These are phyloP conservation scores for Trypanosoma rangeli DNA, from an alignment of 208 protist species.

Conservation along the genomic window DNA sequence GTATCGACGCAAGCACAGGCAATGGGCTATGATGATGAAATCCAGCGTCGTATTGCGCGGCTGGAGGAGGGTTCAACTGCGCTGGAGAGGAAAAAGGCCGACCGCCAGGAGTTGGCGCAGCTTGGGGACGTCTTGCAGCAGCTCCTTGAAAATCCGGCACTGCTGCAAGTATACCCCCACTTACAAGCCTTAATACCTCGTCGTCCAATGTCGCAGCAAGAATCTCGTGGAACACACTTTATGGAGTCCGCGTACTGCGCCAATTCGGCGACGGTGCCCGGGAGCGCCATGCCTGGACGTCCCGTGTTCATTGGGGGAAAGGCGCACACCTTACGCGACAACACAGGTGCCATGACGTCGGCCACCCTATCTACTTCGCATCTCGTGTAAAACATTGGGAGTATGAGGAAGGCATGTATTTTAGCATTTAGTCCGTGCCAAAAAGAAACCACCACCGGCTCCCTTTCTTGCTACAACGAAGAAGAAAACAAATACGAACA, in stretches of 20 bases:
- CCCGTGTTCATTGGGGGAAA: slow-evolving; percentile 57
- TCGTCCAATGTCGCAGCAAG: slow-evolving; percentile 25
- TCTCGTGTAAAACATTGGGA: slow-evolving; percentile 1
- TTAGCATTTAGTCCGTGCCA: no score
- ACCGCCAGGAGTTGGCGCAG: slow-evolving; percentile 58
- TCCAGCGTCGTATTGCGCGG: slow-evolving; percentile 64
- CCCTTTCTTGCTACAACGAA: no score
- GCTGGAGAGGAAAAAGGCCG: slow-evolving; percentile 79
- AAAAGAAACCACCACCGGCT: no score
- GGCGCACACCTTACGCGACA: slow-evolving; percentile 40
- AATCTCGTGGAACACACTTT: not conserved
- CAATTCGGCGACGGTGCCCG: not conserved
- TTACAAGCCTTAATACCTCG: slow-evolving; percentile 29
- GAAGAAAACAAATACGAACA: no score
- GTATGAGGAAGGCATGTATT: not conserved
- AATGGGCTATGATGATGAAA: slow-evolving; percentile 49
- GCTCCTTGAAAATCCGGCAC: slow-evolving; percentile 13
- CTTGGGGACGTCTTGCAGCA: slow-evolving; percentile 56
- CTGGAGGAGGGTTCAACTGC: slow-evolving; percentile 70
- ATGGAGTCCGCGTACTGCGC: slow-evolving; percentile 2
- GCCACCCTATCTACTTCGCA: slow-evolving; percentile 54
- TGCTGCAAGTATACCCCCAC: slow-evolving; percentile 2
- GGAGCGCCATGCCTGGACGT: slow-evolving; percentile 29
- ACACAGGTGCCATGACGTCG: slow-evolving; percentile 50
- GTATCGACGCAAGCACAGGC: slow-evolving; percentile 17